These are phyloP conservation scores for Escallonia rubra DNA, from an alignment of 129 eudicot species.

Conservation along the genomic window DNA sequence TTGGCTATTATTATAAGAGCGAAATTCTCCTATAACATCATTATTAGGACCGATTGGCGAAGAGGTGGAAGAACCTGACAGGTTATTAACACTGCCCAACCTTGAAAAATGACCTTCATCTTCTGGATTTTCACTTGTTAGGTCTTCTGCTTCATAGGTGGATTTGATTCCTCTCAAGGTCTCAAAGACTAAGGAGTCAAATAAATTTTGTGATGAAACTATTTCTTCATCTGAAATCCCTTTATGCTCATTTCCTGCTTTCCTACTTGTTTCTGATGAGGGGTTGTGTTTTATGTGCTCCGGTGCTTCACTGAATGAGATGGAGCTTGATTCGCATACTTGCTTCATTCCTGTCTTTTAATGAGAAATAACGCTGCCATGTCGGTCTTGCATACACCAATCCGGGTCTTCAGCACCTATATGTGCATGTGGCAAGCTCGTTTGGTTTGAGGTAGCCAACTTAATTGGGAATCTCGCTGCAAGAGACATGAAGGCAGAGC, in stretches of 20 bases:
- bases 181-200: constrained; percentile 12
- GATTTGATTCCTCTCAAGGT: constrained; percentile 15
- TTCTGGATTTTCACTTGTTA: constrained; percentile 20
- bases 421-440: neutral
- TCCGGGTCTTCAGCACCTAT: constrained; percentile 37
- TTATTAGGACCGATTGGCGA: constrained; percentile 17
- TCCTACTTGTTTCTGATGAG: constrained; percentile 23
- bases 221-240: constrained; percentile 7
- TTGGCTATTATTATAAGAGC: constrained; percentile 22
- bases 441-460: neutral
- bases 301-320: no score
- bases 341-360: no score
- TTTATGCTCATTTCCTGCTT: constrained; percentile 17
- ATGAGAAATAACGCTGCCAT: no score
- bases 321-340: no score
- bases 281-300: constrained; percentile 15
- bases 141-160: constrained; percentile 52
- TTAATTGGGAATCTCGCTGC: neutral
- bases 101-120: neutral
- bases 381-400: neutral
- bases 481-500: constrained; percentile 7
- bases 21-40: constrained; percentile 11
- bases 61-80: constrained; percentile 7
- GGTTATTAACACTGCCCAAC: constrained; percentile 13
- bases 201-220: constrained; percentile 41